Evolutionary conservation across 371 early-diverging fungal genomes (phyloP).

Genomic region (Nosema muscidifuracis): DNA sequence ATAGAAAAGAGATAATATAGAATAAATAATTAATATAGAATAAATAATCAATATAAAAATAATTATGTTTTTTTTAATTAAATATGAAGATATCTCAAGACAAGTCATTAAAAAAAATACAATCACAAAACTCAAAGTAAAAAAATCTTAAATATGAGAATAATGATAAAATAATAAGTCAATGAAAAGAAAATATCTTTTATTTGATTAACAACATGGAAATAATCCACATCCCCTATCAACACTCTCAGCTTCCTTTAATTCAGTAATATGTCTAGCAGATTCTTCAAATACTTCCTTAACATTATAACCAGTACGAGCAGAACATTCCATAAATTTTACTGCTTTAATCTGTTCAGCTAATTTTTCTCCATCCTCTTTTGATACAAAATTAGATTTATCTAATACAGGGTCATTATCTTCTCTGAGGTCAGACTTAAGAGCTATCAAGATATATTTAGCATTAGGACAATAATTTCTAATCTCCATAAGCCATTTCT

Average conservation of each 20-base stretch:
- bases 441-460: slow-evolving; percentile 59
- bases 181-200: no score
- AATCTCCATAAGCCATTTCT: slow-evolving; percentile 64
- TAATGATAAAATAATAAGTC: no score
- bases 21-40: no score
- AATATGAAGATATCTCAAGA: no score
- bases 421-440: slow-evolving; percentile 63
- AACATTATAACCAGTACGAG: slow-evolving; percentile 60
- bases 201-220: slow-evolving; percentile 11
- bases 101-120: no score
- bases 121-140: no score
- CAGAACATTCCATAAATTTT: slow-evolving; percentile 63
- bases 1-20: no score
- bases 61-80: no score
- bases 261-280: slow-evolving; percentile 49
- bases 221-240: slow-evolving; percentile 20
- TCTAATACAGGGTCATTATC: slow-evolving; percentile 26
- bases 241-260: slow-evolving; percentile 13
- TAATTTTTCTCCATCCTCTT: slow-evolving; percentile 53
- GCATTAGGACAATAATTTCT: slow-evolving; percentile 62
- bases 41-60: no score
- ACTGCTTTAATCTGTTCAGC: slow-evolving; percentile 59
- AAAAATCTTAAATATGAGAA: no score
- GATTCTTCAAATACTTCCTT: slow-evolving; percentile 58
- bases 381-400: slow-evolving; percentile 46